These are phyloP conservation scores for Auricularia cornea DNA, from an alignment of 768 basidiomycete species.

Conservation along the genomic window DNA sequence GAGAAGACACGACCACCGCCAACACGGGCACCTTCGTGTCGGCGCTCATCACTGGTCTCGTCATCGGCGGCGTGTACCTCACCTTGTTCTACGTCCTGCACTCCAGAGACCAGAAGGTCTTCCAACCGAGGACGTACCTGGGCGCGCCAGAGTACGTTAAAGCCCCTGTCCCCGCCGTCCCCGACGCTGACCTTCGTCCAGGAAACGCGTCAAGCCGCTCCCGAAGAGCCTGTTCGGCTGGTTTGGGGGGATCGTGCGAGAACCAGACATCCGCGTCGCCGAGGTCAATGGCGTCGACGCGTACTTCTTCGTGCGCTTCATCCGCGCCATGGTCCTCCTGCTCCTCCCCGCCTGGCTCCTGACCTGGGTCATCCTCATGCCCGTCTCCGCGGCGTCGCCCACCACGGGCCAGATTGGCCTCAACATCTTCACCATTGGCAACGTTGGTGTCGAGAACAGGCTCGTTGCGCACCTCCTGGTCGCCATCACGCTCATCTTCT, in stretches of 20 bases:
- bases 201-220: neutral
- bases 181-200: neutral
- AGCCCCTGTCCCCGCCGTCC: neutral
- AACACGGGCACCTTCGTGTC: constrained; percentile 5
- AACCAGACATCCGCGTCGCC: constrained; percentile 6
- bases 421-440: constrained; percentile 73
- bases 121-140: constrained; percentile 1
- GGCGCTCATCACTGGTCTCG: constrained; percentile 3
- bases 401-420: constrained; percentile 42
- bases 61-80: constrained; percentile 4
- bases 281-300: constrained; percentile 71
- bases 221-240: constrained; percentile 2
- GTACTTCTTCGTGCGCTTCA: constrained; percentile 88
- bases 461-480: constrained; percentile 68
- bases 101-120: neutral
- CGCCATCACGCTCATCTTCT: constrained; percentile 57
- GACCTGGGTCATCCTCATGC: constrained; percentile 80
- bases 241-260: constrained; percentile 1
- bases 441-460: constrained; percentile 44
- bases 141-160: constrained; percentile 1
- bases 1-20: neutral
- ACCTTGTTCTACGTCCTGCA: constrained; percentile 5
- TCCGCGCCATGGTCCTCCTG: constrained; percentile 73
- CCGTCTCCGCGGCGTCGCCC: constrained; percentile 55
- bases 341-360: constrained; percentile 87